These are phyloP conservation scores for Termitomyces eurrhizus DNA, from an alignment of 768 basidiomycete genomes.

Conservation along the genomic window DNA sequence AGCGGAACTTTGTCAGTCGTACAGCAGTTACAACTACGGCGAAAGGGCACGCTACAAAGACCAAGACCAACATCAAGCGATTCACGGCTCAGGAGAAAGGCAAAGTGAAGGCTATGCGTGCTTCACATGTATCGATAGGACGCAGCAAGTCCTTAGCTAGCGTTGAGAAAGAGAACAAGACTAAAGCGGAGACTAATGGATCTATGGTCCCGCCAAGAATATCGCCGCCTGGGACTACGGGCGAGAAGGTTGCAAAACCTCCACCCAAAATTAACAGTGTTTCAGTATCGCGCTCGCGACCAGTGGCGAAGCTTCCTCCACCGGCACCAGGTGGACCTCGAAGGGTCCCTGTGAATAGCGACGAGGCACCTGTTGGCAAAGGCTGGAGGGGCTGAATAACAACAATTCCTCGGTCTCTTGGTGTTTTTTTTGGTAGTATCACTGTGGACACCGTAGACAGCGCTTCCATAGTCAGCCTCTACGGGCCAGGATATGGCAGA, in stretches of 20 bases:
- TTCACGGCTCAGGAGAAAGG: slow-evolving; percentile 35
- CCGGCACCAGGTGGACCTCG: slow-evolving; percentile 47
- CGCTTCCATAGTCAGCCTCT: too few species aligned
- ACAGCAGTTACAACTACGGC: slow-evolving; percentile 12
- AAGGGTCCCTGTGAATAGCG: slow-evolving; percentile 64
- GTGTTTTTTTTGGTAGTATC: not conserved
- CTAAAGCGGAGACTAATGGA: not conserved
- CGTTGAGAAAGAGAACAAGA: slow-evolving; percentile 28
- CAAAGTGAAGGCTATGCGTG: slow-evolving; percentile 27
- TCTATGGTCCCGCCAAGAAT: slow-evolving; percentile 16
- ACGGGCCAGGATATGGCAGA: too few species aligned
- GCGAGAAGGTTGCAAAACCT: slow-evolving; percentile 16
- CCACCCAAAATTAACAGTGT: slow-evolving; percentile 16
- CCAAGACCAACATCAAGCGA: slow-evolving; percentile 29
- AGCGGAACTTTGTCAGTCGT: slow-evolving; percentile 24
- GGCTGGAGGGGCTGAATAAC: slow-evolving; percentile 45
- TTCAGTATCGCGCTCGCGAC: slow-evolving; percentile 19
- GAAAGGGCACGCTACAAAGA: slow-evolving; percentile 25
- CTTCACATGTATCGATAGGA: slow-evolving; percentile 27
- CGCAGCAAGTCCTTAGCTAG: slow-evolving; percentile 16
- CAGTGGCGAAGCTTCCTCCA: slow-evolving; percentile 29
- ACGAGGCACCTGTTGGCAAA: slow-evolving; percentile 52
- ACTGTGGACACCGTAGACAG: too few species aligned
- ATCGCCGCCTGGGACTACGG: slow-evolving; percentile 16
- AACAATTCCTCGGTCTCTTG: slow-evolving; percentile 2